Evolutionary conservation across 495 filamentous ascomycete genomes (phyloP), one percentile per base, ranked within the genome.

Genomic region (Daldinia bambusicola): DNA sequence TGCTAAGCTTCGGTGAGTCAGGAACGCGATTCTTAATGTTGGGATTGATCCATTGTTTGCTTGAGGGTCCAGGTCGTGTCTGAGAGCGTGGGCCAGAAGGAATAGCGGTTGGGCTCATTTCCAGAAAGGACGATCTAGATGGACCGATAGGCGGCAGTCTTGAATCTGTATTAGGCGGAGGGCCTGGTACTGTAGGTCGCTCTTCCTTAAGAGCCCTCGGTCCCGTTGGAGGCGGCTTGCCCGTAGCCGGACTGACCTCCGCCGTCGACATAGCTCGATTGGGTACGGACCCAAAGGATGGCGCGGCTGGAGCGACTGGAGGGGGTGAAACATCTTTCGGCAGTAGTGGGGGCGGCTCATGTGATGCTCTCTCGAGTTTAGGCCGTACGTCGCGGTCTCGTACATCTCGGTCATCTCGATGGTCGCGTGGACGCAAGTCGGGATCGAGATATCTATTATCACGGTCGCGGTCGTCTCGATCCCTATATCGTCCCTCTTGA

Each of bases 251-350:
- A 53, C 61, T 70, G 55, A 84, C 74, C 45, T 81, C 77, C 9
- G 80, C 71, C 12, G 79, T 60, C 22, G 81, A 79, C 5, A 79
- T 58, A 34, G 82, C 72, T 37, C 82, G 78, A 38, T 80, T 81
- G 4, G 86, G 86, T 2, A 83, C 82, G 7, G 90, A 91, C 10
- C 92, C 92, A 82, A 96, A 95, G 1, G 92, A 90, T 16, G 93
- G 93, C 2, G 94, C 93, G 36, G 92, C 89, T 12, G 92, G 92
- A 40, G 91, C 90, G 55, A 91, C 83, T n/a, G 92, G 91, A 16
- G 92, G 93, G 10, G 93, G 90, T 20, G 91, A 85, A 72, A 80
- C 80, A 67, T 78, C 84, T 69, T 80, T 84, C 69, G 77, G 81
- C 74, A 72, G 78, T 31, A 69, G 22, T 36, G 78, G 74, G 0